Evolutionary conservation across 208 protist genomes (phyloP), one percentile per base, ranked within the genome.

Genomic region (Trypanosoma theileri): DNA sequence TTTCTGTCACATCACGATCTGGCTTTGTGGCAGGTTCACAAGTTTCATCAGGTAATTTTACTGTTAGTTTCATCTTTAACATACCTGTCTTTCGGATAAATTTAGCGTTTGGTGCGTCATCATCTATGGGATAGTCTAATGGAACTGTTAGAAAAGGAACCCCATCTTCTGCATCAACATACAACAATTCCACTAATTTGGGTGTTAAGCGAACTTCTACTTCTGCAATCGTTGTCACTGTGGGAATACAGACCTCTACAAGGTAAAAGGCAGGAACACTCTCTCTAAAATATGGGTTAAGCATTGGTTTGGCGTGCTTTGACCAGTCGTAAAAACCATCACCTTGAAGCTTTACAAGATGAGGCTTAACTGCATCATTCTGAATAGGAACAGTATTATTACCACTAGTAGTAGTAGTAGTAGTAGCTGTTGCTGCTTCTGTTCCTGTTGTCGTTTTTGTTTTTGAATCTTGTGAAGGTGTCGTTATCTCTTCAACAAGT

Each of bases 271-370:
- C 77, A 6, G 92, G 92, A n/a, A 96, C 86, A 52, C 42, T 75
- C 35, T 93, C 86, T 17, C 86, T 82, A 48, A 91, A 88, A 62
- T 88, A 91, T 21, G 78, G 63, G 74, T 94, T 94, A 44, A 76
- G 31, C 46, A 77, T 71, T 14, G 89, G 86, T 46, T 85, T 82
- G 12, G n/a, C 41, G 71, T 96, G 89, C 35, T 55, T 67, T n/a
- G 75, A 71, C 92, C 92, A 96, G 69, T 94, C 77, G 60, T 95
- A 96, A 10, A 17, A 13, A 9, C 92, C 92, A 12, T 87, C 79
- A 56, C 64, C 56, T 48, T 62, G 45, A 31, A 91, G 62, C 21
- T 58, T 46, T 24, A 79, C 41, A 17, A 95, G 71, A 8, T 69
- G 65, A 10, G 81, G 70, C 3, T 57, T 66, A 22, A 16, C 17